These are phyloP conservation scores for Neonectria faginata DNA, from an alignment of 2,329 filamentous ascomycete species.

Conservation along the genomic window DNA sequence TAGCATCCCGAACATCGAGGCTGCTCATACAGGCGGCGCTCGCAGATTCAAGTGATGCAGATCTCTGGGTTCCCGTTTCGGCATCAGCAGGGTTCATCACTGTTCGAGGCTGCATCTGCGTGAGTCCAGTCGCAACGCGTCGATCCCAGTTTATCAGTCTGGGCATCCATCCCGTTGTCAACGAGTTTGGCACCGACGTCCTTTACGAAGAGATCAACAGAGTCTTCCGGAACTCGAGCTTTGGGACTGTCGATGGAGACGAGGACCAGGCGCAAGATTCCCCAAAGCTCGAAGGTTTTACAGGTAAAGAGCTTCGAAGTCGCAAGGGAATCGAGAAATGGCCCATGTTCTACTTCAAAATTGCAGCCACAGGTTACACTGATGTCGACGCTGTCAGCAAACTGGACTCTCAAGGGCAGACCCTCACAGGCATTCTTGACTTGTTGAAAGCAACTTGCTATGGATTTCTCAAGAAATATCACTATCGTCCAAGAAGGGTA, in stretches of 20 bases:
- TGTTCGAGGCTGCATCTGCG: slow-evolving; percentile 78
- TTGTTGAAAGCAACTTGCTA: slow-evolving; percentile 76
- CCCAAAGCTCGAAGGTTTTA: slow-evolving; percentile 60
- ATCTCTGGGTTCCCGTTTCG: slow-evolving; percentile 77
- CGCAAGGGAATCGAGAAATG: slow-evolving; percentile 78
- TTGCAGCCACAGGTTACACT: slow-evolving; percentile 56
- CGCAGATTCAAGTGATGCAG: slow-evolving; percentile 62
- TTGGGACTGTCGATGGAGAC: slow-evolving; percentile 71
- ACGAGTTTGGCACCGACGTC: slow-evolving; percentile 68
- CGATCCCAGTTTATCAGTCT: slow-evolving; percentile 84
- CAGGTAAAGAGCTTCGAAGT: slow-evolving; percentile 62
- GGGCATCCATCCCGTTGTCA: slow-evolving; percentile 74
- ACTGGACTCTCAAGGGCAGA: slow-evolving; percentile 59
- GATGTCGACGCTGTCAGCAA: slow-evolving; percentile 52
- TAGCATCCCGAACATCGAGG: slow-evolving; percentile 50
- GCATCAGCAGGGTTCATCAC: slow-evolving; percentile 72
- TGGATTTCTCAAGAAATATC: slow-evolving; percentile 80
- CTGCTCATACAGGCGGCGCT: slow-evolving; percentile 76
- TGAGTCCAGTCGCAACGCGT: slow-evolving; percentile 76
- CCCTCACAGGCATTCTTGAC: slow-evolving; percentile 63
- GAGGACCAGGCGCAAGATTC: slow-evolving; percentile 47
- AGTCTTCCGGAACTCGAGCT: slow-evolving; percentile 80
- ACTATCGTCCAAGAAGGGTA: slow-evolving; percentile 68
- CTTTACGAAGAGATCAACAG: slow-evolving; percentile 84
- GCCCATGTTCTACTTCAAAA: slow-evolving; percentile 89